These are phyloP conservation scores for Pseudohalonectria lignicola DNA, from an alignment of 2,329 filamentous ascomycete genomes.

Conservation along the genomic window DNA sequence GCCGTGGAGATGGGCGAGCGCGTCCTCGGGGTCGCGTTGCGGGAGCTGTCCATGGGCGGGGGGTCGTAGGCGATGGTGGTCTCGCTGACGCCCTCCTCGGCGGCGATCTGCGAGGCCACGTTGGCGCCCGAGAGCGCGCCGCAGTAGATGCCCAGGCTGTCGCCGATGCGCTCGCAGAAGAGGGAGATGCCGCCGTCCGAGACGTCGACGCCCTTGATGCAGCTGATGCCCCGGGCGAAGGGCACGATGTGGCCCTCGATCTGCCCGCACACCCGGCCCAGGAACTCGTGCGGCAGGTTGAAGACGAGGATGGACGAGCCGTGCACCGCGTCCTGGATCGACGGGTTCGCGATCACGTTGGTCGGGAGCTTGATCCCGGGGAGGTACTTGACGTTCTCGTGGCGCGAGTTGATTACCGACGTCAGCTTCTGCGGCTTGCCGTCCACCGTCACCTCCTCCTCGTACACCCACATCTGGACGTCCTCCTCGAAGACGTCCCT, in stretches of 20 bases:
- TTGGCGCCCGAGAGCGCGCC: slow-evolving; percentile 93
- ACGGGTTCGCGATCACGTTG: slow-evolving; percentile 79
- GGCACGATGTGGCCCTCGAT: slow-evolving; percentile 83
- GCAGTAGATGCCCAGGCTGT: slow-evolving; percentile 88
- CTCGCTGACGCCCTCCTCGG: slow-evolving; percentile 84
- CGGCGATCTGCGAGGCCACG: slow-evolving; percentile 88
- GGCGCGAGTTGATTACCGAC: slow-evolving; percentile 74
- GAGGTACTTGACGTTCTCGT: slow-evolving; percentile 98
- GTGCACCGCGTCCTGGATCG: slow-evolving; percentile 67
- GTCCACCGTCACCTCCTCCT: slow-evolving; percentile 67
- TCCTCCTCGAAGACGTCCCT: slow-evolving; percentile 73
- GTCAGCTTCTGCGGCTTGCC: slow-evolving; percentile 78
- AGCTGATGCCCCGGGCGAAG: slow-evolving; percentile 87
- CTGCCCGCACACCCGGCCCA: slow-evolving; percentile 73
- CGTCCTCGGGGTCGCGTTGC: slow-evolving; percentile 50
- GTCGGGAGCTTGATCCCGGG: slow-evolving; percentile 72
- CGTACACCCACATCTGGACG: slow-evolving; percentile 98
- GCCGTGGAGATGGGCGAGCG: slow-evolving; percentile 37
- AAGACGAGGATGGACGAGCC: slow-evolving; percentile 86
- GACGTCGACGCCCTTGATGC: slow-evolving; percentile 96
- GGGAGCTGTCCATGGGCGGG: slow-evolving; percentile 69
- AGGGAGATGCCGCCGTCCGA: slow-evolving; percentile 75
- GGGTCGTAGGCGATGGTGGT: slow-evolving; percentile 96
- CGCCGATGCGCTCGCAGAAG: slow-evolving; percentile 91
- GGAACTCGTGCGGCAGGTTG: slow-evolving; percentile 95